Evolutionary conservation across 371 early-diverging fungal species (phyloP).

Genomic region (Lichtheimia hyalospora): DNA sequence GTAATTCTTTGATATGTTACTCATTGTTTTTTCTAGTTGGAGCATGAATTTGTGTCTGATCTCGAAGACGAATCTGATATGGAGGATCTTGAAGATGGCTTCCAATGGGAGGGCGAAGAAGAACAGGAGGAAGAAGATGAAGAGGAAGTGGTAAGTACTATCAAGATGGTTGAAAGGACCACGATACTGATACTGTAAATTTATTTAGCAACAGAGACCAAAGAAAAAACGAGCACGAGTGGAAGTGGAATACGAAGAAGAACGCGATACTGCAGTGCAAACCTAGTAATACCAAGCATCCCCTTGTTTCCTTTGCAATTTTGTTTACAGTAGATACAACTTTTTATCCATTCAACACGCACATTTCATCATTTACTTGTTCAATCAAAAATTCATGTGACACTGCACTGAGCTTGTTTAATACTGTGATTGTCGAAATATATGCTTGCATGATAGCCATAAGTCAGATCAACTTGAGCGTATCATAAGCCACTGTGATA

Average conservation of each 20-base stretch:
- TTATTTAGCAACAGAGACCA: slow-evolving; percentile 6
- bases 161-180: neutral
- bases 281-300: slow-evolving; percentile 1
- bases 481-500: no score
- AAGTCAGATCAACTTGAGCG: no score
- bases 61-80: slow-evolving; percentile 24
- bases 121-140: slow-evolving; percentile 17
- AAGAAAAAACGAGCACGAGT: slow-evolving; percentile 21
- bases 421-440: no score
- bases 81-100: slow-evolving; percentile 24
- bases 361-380: no score
- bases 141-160: slow-evolving; percentile 9
- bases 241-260: slow-evolving; percentile 23
- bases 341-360: no score
- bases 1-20: neutral
- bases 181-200: neutral
- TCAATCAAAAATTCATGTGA: no score
- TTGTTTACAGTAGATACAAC: no score
- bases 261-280: slow-evolving; percentile 15
- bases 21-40: neutral
- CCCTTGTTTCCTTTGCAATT: no score
- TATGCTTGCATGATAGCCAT: no score
- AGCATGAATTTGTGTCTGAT: slow-evolving; percentile 25
- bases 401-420: no score
- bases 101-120: slow-evolving; percentile 17